Percentiles rank a stretch among this genome's conserved stretches.
phyloP scores from a whole-genome alignment of 2,329 filamentous ascomycete species.

The Exophiala lecanii-corni region DNA sequence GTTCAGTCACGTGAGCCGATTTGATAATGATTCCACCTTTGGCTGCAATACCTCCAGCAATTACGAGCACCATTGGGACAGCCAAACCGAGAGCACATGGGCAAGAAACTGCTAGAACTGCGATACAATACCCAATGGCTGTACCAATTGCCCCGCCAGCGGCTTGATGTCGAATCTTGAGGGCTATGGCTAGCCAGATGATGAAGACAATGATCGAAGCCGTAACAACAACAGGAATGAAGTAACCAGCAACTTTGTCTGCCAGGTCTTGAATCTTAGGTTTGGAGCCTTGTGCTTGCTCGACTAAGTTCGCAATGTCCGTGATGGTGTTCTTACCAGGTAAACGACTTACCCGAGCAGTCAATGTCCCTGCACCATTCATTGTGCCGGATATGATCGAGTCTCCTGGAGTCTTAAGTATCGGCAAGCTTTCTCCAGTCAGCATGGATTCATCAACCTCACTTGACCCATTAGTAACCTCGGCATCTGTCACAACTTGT shows the following conservation, averaged over 20 bases:
- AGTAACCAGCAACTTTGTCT: conserved; percentile 62
- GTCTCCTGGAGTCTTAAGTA: conserved; percentile 54
- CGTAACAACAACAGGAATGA: conserved; percentile 61
- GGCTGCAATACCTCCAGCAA: conserved; percentile 65
- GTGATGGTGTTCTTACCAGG: conserved; percentile 70
- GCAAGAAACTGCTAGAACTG: conserved; percentile 69
- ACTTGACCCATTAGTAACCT: conserved; percentile 56
- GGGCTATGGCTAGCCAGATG: conserved; percentile 60
- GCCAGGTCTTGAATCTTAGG: conserved; percentile 65
- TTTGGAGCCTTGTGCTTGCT: conserved; percentile 64
- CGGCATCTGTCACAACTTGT: conserved; percentile 64
- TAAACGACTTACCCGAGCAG: conserved; percentile 54
- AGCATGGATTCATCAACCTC: conserved; percentile 75
- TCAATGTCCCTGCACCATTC: conserved; percentile 50
- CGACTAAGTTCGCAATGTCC: conserved; percentile 64
- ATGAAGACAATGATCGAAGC: conserved; percentile 57
- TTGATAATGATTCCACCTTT: conserved; percentile 65
- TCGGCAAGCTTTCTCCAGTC: conserved; percentile 63
- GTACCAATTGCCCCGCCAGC: conserved; percentile 49
- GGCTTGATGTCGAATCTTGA: conserved; percentile 34
- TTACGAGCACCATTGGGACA: conserved; percentile 73
- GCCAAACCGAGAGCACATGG: conserved; percentile 72
- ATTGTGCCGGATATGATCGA: conserved; percentile 61
- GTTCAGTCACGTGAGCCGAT: conserved; percentile 59
- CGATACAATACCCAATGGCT: conserved; percentile 67